Percentiles rank a stretch among this genome's conserved stretches.
Evolutionary conservation across 2,329 filamentous ascomycete genomes (phyloP).

Genomic region (Dothideomycetes sp.): DNA sequence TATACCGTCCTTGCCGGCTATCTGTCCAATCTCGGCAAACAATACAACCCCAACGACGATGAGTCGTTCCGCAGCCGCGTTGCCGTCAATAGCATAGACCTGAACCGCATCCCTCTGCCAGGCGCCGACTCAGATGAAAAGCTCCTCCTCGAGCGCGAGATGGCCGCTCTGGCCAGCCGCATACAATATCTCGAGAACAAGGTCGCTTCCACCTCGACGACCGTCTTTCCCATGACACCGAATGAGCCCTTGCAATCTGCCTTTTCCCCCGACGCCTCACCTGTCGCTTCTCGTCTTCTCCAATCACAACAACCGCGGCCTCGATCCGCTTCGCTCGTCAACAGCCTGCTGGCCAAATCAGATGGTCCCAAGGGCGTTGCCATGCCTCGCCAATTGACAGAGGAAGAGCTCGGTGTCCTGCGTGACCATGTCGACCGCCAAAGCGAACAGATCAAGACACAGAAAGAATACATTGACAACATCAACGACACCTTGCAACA

Average conservation of each 20-base stretch:
- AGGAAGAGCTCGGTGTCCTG: conserved; percentile 75
- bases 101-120: conserved; percentile 58
- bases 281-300: conserved; percentile 22
- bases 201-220: conserved; percentile 39
- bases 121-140: conserved; percentile 70
- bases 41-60: conserved; percentile 35
- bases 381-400: conserved; percentile 51
- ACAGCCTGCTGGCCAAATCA: conserved; percentile 46
- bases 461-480: conserved; percentile 74
- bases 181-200: conserved; percentile 77
- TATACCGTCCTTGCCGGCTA: conserved; percentile 30
- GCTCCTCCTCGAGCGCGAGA: conserved; percentile 68
- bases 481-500: conserved; percentile 78
- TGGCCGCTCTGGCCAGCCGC: conserved; percentile 66
- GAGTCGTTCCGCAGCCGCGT: conserved; percentile 36
- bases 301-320: conserved; percentile 21
- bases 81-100: conserved; percentile 42
- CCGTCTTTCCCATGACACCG: conserved; percentile 64
- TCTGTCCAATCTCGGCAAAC: conserved; percentile 39
- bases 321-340: conserved; percentile 35
- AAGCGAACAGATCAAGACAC: conserved; percentile 80
- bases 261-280: conserved; percentile 51
- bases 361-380: conserved; percentile 39
- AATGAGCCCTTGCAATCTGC: conserved; percentile 52
- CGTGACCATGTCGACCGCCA: conserved; percentile 89